phyloP scores from a whole-genome alignment of 2,329 filamentous ascomycete genomes.

The Xylariaceae sp. region DNA sequence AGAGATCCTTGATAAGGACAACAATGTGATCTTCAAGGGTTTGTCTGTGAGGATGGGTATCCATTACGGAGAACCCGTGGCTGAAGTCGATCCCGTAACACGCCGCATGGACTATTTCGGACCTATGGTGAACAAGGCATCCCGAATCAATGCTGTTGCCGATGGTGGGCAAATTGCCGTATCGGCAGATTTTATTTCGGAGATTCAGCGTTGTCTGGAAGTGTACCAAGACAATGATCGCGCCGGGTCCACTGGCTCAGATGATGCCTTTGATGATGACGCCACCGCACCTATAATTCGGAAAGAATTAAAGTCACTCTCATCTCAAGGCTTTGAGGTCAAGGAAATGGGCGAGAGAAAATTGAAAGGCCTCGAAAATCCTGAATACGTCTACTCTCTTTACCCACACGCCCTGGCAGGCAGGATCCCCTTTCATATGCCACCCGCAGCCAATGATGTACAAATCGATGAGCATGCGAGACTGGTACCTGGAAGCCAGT shows the following conservation, averaged over 20 bases:
- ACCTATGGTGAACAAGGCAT: conserved; percentile 97
- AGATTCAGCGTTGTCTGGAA: conserved; percentile 87
- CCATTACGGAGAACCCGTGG: conserved; percentile 91
- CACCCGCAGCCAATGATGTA: conserved; percentile 36
- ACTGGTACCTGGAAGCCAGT: conserved; percentile 60
- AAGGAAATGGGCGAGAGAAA: conserved; percentile 95
- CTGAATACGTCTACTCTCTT: conserved; percentile 90
- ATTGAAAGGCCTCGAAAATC: conserved; percentile 94
- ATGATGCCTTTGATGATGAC: conserved; percentile 74
- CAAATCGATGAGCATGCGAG: conserved; percentile 55
- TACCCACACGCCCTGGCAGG: conserved; percentile 87
- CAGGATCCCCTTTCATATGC: conserved; percentile 66
- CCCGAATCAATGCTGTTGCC: conserved; percentile 88
- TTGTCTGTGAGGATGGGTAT: conserved; percentile 96
- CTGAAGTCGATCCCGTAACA: conserved; percentile 92
- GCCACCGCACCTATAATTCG: conserved; percentile 71
- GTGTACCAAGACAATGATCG: conserved; percentile 83
- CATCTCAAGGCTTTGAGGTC: conserved; percentile 90
- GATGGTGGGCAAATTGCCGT: conserved; percentile 97
- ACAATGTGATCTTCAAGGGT: conserved; percentile 86
- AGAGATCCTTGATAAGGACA: conserved; percentile 76
- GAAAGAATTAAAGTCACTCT: conserved; percentile 81
- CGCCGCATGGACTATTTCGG: conserved; percentile 99
- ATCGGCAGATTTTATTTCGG: conserved; percentile 93
- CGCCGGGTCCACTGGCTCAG: conserved; percentile 62